A percentile compares a stretch with the other conserved stretches of the same genome.
phyloP scores from a whole-genome alignment of 306 rosid genomes.

The Rosa rugosa region DNA sequence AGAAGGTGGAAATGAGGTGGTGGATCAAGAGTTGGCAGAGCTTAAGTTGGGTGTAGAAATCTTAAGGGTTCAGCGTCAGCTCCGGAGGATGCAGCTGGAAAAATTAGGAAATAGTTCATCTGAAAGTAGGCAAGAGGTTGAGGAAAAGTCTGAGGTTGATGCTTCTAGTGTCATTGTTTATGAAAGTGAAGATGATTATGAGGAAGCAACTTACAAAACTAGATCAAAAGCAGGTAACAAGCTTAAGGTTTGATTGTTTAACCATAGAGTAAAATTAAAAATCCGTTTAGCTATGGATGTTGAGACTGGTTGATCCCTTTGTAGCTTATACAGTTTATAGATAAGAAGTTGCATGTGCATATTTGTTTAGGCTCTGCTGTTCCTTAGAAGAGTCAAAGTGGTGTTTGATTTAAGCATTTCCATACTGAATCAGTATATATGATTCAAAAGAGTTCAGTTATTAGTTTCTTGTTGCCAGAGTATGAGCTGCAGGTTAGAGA shows the following conservation, averaged over 20 bases:
- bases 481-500: background rate
- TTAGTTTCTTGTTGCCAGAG: background rate
- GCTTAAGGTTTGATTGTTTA: background rate
- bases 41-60: background rate
- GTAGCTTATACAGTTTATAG: conserved; percentile 4
- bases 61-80: background rate
- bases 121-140: background rate
- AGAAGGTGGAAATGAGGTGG: background rate
- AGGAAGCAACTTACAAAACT: background rate
- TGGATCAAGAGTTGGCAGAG: background rate
- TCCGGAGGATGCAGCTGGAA: conserved; percentile 1
- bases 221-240: background rate
- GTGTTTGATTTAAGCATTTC: background rate
- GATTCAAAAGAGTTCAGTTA: background rate
- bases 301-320: conserved; percentile 7
- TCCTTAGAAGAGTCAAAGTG: background rate
- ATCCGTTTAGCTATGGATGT: background rate
- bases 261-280: background rate
- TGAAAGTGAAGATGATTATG: background rate
- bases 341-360: conserved; percentile 7
- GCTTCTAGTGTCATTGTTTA: background rate
- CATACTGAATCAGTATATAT: background rate
- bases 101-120: background rate
- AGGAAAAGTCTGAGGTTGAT: background rate
- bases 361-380: background rate